Percentiles rank a stretch among this genome's conserved stretches.
Conservation (phyloP, 768 basidiomycete species). For the Tulasnella sp. region DNA sequence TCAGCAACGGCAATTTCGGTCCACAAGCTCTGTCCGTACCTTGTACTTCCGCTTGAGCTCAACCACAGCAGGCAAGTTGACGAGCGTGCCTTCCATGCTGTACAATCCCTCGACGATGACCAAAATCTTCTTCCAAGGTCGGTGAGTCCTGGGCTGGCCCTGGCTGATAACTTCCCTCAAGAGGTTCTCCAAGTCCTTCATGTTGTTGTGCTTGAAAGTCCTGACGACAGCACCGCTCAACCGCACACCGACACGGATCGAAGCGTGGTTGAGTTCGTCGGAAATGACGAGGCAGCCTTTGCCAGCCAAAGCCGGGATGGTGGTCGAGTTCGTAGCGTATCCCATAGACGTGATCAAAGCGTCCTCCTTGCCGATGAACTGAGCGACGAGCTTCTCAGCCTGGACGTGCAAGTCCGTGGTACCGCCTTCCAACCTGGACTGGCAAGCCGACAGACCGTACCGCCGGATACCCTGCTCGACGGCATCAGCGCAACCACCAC, state of each 20-base stretch:
- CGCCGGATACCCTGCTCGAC: conserved; percentile 78
- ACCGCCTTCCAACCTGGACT: conserved; percentile 79
- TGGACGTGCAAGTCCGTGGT: conserved; percentile 76
- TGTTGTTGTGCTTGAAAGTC: conserved; percentile 97
- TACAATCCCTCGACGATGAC: conserved; percentile 93
- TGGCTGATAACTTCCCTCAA: conserved; percentile 91
- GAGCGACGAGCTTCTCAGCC: conserved; percentile 81
- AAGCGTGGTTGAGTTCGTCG: conserved; percentile 95
- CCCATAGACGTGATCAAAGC: conserved; percentile 83
- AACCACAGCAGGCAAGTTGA: conserved; percentile 75
- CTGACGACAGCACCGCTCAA: conserved; percentile 83
- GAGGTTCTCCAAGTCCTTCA: conserved; percentile 72
- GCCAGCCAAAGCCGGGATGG: conserved; percentile 82
- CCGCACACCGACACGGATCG: conserved; percentile 88
- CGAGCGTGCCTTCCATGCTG: conserved; percentile 97
- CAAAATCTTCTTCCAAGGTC: conserved; percentile 99
- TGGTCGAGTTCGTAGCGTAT: conserved; percentile 93
- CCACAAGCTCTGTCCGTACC: conserved; percentile 46
- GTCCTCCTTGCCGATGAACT: conserved; percentile 87
- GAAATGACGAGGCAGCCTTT: conserved; percentile 95
- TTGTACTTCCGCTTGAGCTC: conserved; percentile 94
- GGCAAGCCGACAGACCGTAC: conserved; percentile 76
- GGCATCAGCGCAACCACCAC: conserved; percentile 90
- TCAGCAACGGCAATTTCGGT: background rate
- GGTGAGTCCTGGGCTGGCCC: conserved; percentile 93